Percentiles rank a stretch among this genome's conserved stretches.
These are phyloP conservation scores for Coemansia furcata DNA, from an alignment of 192 early-diverging fungal genomes.

Conservation along the genomic window DNA sequence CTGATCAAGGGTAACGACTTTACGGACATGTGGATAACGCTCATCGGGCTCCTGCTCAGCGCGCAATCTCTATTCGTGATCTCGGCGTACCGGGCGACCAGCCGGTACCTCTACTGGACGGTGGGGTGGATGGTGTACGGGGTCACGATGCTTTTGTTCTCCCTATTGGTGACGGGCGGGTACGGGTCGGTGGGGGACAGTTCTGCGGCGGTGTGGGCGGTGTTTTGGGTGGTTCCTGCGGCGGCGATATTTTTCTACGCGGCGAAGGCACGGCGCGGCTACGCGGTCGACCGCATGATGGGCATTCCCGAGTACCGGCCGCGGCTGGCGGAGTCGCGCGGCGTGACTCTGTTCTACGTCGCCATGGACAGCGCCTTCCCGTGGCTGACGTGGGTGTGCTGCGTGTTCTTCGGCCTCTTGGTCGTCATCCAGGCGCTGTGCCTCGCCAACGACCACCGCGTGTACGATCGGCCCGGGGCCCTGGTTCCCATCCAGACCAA, in stretches of 20 bases:
- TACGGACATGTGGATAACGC: conserved; percentile 46
- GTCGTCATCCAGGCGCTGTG: conserved; percentile 49
- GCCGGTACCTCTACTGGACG: conserved; percentile 47
- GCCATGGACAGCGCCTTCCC: conserved; percentile 42
- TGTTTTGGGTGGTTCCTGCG: conserved; percentile 32
- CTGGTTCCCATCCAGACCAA: conserved; percentile 49
- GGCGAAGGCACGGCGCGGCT: conserved; percentile 49
- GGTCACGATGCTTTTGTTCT: conserved; percentile 22
- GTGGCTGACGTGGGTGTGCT: conserved; percentile 29
- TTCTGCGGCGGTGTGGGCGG: conserved; percentile 37
- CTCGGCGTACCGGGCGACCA: conserved; percentile 47
- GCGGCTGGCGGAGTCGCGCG: conserved; percentile 34
- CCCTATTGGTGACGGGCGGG: conserved; percentile 33
- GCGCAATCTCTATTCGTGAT: conserved; percentile 52
- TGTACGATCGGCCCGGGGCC: conserved; percentile 31
- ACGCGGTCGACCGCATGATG: conserved; percentile 52
- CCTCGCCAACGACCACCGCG: conserved; percentile 42
- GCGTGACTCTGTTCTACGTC: conserved; percentile 26
- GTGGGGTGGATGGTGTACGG: conserved; percentile 49
- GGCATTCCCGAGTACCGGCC: conserved; percentile 52
- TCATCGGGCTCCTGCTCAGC: conserved; percentile 32
- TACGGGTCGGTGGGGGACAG: conserved; percentile 25
- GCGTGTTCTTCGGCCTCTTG: conserved; percentile 43
- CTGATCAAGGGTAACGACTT: conserved; percentile 44
- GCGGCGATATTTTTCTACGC: conserved; percentile 30